phyloP scores from a whole-genome alignment of 2,329 filamentous ascomycete genomes.

The Zymoseptoria crescenta region DNA sequence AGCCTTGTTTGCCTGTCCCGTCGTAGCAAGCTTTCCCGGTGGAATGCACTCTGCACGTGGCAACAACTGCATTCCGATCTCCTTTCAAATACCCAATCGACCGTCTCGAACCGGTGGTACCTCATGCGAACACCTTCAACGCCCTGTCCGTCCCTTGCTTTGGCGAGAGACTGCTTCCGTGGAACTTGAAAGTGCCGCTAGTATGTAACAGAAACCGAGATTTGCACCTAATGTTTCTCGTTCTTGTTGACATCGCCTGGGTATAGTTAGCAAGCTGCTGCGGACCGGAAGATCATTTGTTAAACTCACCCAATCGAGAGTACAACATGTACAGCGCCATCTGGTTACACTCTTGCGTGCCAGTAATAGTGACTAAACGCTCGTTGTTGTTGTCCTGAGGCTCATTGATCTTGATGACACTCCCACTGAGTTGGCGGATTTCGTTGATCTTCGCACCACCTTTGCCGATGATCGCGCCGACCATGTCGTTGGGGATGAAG shows the following conservation, averaged over 20 bases:
- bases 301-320: conserved; percentile 74
- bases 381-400: conserved; percentile 99
- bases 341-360: conserved; percentile 96
- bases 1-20: conserved; percentile 12
- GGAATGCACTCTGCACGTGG: conserved; percentile 16
- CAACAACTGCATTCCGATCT: conserved; percentile 15
- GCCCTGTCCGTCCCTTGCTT: neutral
- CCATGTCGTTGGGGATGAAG: conserved; percentile 99
- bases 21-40: conserved; percentile 6
- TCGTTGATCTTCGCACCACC: conserved; percentile 99
- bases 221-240: neutral
- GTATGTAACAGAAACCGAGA: neutral
- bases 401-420: conserved; percentile 99
- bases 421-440: conserved; percentile 91
- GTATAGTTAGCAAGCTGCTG: neutral
- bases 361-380: conserved; percentile 91
- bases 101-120: neutral
- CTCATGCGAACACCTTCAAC: neutral
- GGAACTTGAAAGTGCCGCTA: neutral
- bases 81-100: neutral
- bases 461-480: conserved; percentile 97
- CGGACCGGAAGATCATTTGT: neutral
- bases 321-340: conserved; percentile 99
- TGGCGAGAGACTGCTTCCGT: neutral
- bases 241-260: neutral